phyloP scores from a whole-genome alignment of 176 grass and related monocot species.

The Microstegium vimineum region DNA sequence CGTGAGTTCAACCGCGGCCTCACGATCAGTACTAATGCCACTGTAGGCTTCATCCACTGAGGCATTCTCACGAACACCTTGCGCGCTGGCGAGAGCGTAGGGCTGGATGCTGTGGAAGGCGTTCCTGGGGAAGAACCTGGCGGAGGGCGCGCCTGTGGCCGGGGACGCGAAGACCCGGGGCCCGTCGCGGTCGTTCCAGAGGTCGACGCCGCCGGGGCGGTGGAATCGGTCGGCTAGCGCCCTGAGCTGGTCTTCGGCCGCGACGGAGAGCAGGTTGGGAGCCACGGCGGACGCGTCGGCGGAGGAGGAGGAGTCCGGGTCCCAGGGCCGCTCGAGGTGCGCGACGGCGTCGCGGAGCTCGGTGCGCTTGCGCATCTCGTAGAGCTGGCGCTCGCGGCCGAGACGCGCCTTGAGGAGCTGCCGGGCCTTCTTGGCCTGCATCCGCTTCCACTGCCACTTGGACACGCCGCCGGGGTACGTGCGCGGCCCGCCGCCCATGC shows the following conservation, averaged over 20 bases:
- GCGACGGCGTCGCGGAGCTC: constrained; percentile 69
- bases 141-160: constrained; percentile 40
- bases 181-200: constrained; percentile 93
- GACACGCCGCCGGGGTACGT: constrained; percentile 77
- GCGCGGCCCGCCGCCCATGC: constrained; percentile 79
- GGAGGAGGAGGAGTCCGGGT: constrained; percentile 23
- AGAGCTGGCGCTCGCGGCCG: constrained; percentile 86
- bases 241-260: constrained; percentile 80
- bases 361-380: constrained; percentile 85
- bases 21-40: background rate
- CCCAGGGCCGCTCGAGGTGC: constrained; percentile 88
- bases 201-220: constrained; percentile 76
- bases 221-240: constrained; percentile 91
- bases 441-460: constrained; percentile 99
- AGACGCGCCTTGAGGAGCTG: constrained; percentile 94
- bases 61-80: constrained; percentile 41
- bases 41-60: background rate
- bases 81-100: constrained; percentile 13
- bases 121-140: constrained; percentile 84
- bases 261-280: constrained; percentile 72
- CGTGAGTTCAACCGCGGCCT: constrained; percentile 16
- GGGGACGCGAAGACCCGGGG: constrained; percentile 64
- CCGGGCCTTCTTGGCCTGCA: constrained; percentile 80
- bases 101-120: constrained; percentile 72
- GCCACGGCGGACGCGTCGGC: constrained; percentile 31